Percentiles rank a stretch among this genome's conserved stretches.
These are phyloP conservation scores for Calcarisporium arbuscula DNA, from an alignment of 2,329 filamentous ascomycete species.

Conservation along the genomic window DNA sequence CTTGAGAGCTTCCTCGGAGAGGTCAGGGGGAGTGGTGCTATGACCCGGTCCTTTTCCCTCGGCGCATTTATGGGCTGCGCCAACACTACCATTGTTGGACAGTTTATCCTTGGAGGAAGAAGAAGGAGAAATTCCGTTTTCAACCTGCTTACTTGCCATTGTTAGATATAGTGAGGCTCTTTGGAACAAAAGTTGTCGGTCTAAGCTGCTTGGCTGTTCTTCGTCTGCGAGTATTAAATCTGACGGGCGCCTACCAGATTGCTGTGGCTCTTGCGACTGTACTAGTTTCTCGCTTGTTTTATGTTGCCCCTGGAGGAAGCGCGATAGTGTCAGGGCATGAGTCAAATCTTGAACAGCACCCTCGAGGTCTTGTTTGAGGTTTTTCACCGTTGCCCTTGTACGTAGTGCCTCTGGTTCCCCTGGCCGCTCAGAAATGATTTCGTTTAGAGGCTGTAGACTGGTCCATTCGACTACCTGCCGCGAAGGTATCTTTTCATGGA, in stretches of 20 bases:
- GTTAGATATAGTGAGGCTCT: conserved; percentile 66
- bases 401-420: conserved; percentile 61
- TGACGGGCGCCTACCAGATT: conserved; percentile 19
- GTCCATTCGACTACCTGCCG: conserved; percentile 67
- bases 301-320: conserved; percentile 46
- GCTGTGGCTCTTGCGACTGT: conserved; percentile 33
- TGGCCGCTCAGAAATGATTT: conserved; percentile 59
- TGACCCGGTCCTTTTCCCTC: conserved; percentile 9
- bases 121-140: conserved; percentile 39
- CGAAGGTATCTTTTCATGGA: conserved; percentile 82
- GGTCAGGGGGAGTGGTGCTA: conserved; percentile 3
- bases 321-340: conserved; percentile 51
- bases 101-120: not conserved
- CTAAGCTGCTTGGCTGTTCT: conserved; percentile 65
- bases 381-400: conserved; percentile 66
- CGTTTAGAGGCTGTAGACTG: conserved; percentile 57
- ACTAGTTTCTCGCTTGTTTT: conserved; percentile 43
- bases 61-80: not conserved
- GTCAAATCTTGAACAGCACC: conserved; percentile 67
- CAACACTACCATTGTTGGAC: not conserved
- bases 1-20: conserved; percentile 7
- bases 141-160: conserved; percentile 61
- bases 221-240: conserved; percentile 32
- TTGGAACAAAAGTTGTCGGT: conserved; percentile 70
- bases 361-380: conserved; percentile 68